Conservation (phyloP, 1,139 yeast species). For the Suhomyces bokatorum region DNA sequence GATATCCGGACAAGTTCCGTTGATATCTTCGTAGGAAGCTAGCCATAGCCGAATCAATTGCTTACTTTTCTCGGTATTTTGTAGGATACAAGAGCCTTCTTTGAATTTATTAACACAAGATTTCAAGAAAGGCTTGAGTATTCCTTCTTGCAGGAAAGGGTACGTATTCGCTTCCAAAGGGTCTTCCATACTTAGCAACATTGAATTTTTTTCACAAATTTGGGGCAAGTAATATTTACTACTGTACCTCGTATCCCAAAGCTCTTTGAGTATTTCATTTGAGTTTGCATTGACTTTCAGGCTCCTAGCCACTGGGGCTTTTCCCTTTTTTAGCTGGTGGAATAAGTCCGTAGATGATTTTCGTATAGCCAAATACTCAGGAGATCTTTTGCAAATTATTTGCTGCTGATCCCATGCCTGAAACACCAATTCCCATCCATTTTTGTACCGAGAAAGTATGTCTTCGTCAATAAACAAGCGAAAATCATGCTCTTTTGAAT, state of each 20-base stretch:
- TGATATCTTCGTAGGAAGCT: slow-evolving; percentile 19
- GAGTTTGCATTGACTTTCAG: not conserved
- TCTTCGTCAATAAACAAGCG: not conserved
- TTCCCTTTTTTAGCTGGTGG: too few relatives aligned
- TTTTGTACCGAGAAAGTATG: slow-evolving; percentile 18
- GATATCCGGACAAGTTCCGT: slow-evolving; percentile 15
- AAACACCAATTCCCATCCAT: slow-evolving; percentile 26
- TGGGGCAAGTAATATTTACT: slow-evolving; percentile 26
- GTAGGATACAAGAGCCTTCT: slow-evolving; percentile 12
- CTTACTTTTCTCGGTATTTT: slow-evolving; percentile 18
- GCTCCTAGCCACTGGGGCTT: too few relatives aligned
- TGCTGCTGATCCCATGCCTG: slow-evolving; percentile 15
- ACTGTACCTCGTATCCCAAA: slow-evolving; percentile 23
- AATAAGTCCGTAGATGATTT: not conserved
- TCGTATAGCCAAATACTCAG: not conserved
- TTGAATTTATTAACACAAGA: slow-evolving; percentile 20
- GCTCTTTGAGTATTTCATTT: not conserved
- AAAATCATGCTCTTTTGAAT: slow-evolving; percentile 17
- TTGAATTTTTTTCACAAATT: slow-evolving; percentile 16
- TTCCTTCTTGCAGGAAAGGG: slow-evolving; percentile 17
- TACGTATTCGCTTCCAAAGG: slow-evolving; percentile 11
- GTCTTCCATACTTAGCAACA: slow-evolving; percentile 5
- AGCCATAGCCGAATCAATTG: slow-evolving; percentile 26
- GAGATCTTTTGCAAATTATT: not conserved
- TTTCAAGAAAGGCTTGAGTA: slow-evolving; percentile 21